These are phyloP conservation scores for Metarhizium guizhouense DNA, from an alignment of 2,329 filamentous ascomycete species.

Conservation along the genomic window DNA sequence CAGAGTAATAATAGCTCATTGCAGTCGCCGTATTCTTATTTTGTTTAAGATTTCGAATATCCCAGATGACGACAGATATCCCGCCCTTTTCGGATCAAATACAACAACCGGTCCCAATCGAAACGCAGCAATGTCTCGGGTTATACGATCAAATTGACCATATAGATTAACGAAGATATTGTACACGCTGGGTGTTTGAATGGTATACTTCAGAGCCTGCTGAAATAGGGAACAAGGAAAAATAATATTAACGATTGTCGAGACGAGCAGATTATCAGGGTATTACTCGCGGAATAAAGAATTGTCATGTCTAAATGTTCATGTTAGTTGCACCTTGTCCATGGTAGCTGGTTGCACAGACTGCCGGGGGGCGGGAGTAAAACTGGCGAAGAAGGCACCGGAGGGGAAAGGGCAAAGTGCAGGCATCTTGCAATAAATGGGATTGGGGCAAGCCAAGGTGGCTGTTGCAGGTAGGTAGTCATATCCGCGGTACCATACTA, in stretches of 20 bases:
- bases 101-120: background rate
- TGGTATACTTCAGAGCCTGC: conserved; percentile 5
- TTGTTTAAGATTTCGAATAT: background rate
- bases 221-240: conserved; percentile 1
- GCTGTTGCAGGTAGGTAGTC: background rate
- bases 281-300: background rate
- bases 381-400: background rate
- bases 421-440: background rate
- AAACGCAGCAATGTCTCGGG: background rate
- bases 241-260: background rate
- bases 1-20: conserved; percentile 21
- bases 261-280: background rate
- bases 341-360: background rate
- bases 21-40: conserved; percentile 9
- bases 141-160: background rate
- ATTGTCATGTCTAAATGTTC: background rate
- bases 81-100: background rate
- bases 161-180: background rate
- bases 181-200: background rate
- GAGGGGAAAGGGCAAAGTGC: background rate
- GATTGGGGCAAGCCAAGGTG: background rate
- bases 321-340: background rate
- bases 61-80: background rate
- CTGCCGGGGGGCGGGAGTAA: background rate
- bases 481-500: background rate